Percentiles rank a stretch among this genome's conserved stretches.
Conservation (phyloP, 2,329 filamentous ascomycete genomes). For the Hypoxylon sp. region DNA sequence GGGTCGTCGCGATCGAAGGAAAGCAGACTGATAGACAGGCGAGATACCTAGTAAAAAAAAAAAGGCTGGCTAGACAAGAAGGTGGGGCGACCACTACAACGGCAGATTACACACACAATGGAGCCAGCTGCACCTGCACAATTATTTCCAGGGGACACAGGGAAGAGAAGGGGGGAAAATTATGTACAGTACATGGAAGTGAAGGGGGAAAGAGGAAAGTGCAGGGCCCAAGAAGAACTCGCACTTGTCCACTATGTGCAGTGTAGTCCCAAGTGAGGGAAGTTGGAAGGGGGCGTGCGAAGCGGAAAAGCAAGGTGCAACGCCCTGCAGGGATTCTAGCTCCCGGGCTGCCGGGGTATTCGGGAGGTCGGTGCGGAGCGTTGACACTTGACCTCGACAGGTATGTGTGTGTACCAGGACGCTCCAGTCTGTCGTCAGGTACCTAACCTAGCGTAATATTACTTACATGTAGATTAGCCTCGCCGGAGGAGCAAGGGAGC, state of each 20-base stretch:
- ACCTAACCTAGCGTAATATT: conserved; percentile 5
- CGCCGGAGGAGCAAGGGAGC: conserved; percentile 1
- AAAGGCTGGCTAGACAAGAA: conserved; percentile 39
- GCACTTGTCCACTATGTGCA: too few species aligned
- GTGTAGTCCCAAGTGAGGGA: conserved; percentile 19
- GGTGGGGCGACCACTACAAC: conserved; percentile 43
- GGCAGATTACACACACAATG: conserved; percentile 46
- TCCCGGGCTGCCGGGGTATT: conserved; percentile 42
- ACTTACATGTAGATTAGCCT: conserved; percentile 13
- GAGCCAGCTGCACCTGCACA: conserved; percentile 38
- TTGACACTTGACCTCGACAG: conserved; percentile 21
- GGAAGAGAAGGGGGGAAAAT: too few species aligned
- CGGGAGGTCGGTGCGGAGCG: conserved; percentile 45
- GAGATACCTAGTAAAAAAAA: conserved; percentile 38
- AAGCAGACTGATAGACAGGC: conserved; percentile 36
- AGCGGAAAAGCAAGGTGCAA: conserved; percentile 43
- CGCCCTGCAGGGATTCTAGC: conserved; percentile 43
- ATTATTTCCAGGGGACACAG: conserved; percentile 30
- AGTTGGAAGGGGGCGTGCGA: conserved; percentile 37
- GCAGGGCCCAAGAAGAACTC: conserved; percentile 9
- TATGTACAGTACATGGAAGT: conserved; percentile 12
- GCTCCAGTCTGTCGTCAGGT: neutral
- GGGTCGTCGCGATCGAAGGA: conserved; percentile 45
- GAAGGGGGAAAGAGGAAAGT: conserved; percentile 10
- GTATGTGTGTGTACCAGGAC: too few species aligned